Base-by-base conservation (phyloP, 2,329 filamentous ascomycete genomes). In the Periglandula ipomoeae region DNA sequence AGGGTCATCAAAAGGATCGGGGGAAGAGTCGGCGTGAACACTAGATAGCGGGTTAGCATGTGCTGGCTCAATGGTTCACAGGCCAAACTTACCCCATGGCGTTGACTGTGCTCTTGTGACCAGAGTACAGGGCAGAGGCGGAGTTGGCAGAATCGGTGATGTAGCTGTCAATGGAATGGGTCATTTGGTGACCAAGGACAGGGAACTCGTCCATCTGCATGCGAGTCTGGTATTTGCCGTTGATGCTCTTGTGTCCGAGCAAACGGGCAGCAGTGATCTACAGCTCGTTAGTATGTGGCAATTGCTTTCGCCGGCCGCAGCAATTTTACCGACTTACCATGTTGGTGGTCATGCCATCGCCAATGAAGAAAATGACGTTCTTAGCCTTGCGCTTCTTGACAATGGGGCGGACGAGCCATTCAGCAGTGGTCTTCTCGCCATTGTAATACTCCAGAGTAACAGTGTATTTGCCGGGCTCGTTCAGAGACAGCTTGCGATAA, bases 71-170 rank as follows among this genome's bases (percentile, higher is more conserved):
- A 34, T 11, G 13, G 7, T 2, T 9, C 13, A 9, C 15, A 8
- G 8, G 5, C 4, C 19, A 15, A 19, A 20, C 63, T 57, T 57
- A 84, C 65, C 84, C 85, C 67, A 93, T 78, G 24, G 85, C 85
- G 60, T 93, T 90, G 55, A 91, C 87, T 0, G 81, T 85, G 59
- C 80, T 85, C 75, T 93, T 93, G 72, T 93, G 87, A 30, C 88
- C 88, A 22, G 79, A 82, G 70, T 91, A 93, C 17, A 93, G 72
- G 15, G 87, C 85, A 39, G 84, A 87, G 4, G 87, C 87, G 5
- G 84, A 89, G 69, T 93, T 93, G 67, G 88, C 88, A 52, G 84
- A 88, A 65, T 93, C 87, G 34, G 87, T 93, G 62, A 93, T 91
- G 73, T 87, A 91, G 44, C 75, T 82, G 69, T 91, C 87, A 61